phyloP scores from a whole-genome alignment of 371 early-diverging fungal genomes.

The Rhizopus sp. region DNA sequence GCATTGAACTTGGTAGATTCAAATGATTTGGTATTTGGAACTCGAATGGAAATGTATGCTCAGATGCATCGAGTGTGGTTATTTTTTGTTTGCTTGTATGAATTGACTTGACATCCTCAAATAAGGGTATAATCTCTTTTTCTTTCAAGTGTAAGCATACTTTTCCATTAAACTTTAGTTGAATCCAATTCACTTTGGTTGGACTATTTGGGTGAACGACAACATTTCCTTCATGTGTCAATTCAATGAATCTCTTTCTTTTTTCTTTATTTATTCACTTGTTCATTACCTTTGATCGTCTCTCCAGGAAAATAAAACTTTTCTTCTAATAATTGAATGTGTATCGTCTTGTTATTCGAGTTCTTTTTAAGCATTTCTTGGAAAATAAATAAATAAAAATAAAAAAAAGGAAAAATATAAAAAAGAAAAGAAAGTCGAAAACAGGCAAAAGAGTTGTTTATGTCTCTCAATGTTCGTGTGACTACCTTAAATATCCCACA shows the following conservation, averaged over 20 bases:
- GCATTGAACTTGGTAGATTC: slow-evolving; percentile 49
- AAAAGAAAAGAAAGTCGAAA: neutral
- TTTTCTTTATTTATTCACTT: neutral
- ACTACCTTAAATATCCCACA: too few species aligned
- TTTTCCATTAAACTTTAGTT: slow-evolving; percentile 40
- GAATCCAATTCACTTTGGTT: slow-evolving; percentile 47
- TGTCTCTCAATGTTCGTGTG: too few species aligned
- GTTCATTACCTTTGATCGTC: slow-evolving; percentile 41
- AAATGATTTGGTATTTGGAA: slow-evolving; percentile 42
- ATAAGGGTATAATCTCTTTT: slow-evolving; percentile 40
- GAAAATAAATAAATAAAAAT: neutral
- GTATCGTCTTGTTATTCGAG: slow-evolving; percentile 31
- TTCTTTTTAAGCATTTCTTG: slow-evolving; percentile 15
- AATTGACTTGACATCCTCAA: slow-evolving; percentile 31
- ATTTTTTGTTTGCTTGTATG: slow-evolving; percentile 19
- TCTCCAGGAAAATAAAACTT: slow-evolving; percentile 55
- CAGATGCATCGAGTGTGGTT: slow-evolving; percentile 36
- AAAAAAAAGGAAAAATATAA: slow-evolving; percentile 4
- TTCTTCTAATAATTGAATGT: slow-evolving; percentile 47
- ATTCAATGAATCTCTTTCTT: neutral
- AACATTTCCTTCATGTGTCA: slow-evolving; percentile 31
- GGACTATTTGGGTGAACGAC: slow-evolving; percentile 41
- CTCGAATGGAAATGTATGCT: slow-evolving; percentile 43
- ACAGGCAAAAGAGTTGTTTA: slow-evolving; percentile 1
- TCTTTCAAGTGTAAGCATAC: slow-evolving; percentile 39